These are phyloP conservation scores for Lyophyllum semitale DNA, from an alignment of 768 basidiomycete genomes.

Conservation along the genomic window DNA sequence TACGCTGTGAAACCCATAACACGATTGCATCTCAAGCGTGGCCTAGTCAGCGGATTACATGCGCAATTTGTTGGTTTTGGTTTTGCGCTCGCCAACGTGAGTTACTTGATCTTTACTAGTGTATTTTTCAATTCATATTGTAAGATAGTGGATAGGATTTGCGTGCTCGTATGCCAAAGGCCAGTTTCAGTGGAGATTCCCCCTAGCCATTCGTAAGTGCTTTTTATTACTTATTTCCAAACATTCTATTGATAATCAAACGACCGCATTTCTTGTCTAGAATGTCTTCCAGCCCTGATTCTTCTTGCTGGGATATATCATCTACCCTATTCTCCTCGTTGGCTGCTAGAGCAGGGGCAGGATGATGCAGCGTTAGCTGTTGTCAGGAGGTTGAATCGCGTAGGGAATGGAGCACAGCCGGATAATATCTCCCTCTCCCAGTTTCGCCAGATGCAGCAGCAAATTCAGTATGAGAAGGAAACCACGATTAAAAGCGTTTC, in stretches of 20 bases:
- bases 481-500: constrained; percentile 1
- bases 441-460: constrained; percentile 9
- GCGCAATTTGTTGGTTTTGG: constrained; percentile 9
- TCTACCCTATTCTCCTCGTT: constrained; percentile 8
- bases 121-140: background rate
- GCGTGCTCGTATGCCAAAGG: constrained; percentile 6
- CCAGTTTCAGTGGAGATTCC: constrained; percentile 12
- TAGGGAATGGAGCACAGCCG: background rate
- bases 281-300: constrained; percentile 6
- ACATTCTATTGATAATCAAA: background rate
- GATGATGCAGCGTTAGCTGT: constrained; percentile 6
- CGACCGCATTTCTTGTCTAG: background rate
- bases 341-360: constrained; percentile 4
- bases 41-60: constrained; percentile 11
- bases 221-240: too few species aligned
- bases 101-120: background rate
- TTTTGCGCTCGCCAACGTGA: constrained; percentile 7
- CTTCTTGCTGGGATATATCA: constrained; percentile 1
- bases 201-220: constrained; percentile 5
- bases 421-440: background rate
- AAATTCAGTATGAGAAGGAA: constrained; percentile 5
- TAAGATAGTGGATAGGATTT: constrained; percentile 5
- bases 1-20: background rate
- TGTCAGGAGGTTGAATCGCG: background rate
- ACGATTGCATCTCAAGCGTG: background rate